These are phyloP conservation scores for Hortiboletus flavorubellus DNA, from an alignment of 768 basidiomycete genomes.

Conservation along the genomic window DNA sequence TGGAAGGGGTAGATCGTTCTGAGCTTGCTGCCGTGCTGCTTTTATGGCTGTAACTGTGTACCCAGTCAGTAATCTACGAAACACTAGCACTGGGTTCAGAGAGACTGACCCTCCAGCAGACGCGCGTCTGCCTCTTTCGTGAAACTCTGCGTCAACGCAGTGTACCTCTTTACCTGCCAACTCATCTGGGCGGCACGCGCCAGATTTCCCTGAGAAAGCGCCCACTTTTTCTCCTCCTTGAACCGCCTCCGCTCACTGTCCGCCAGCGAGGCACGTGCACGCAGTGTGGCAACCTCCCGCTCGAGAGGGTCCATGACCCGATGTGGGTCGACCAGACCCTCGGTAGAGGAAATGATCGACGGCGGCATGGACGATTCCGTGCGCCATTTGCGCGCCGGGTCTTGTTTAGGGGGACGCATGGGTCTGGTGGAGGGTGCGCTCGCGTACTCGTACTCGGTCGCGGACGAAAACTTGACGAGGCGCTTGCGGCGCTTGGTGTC, in stretches of 20 bases:
- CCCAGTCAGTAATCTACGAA: constrained; percentile 7
- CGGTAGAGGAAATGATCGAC: constrained; percentile 65
- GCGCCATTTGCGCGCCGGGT: constrained; percentile 31
- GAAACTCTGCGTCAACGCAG: constrained; percentile 76
- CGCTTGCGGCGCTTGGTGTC: constrained; percentile 36
- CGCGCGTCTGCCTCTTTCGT: constrained; percentile 73
- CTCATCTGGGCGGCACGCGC: constrained; percentile 76
- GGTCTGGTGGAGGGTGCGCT: constrained; percentile 23
- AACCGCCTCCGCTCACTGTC: constrained; percentile 80
- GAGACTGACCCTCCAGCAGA: constrained; percentile 54
- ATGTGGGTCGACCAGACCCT: constrained; percentile 59
- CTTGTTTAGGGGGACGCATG: constrained; percentile 26
- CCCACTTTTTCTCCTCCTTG: constrained; percentile 89
- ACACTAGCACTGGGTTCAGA: neutral
- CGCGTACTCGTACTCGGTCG: constrained; percentile 37
- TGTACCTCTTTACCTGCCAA: constrained; percentile 81
- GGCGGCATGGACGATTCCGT: constrained; percentile 39
- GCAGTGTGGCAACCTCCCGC: constrained; percentile 70
- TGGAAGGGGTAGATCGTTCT: constrained; percentile 10
- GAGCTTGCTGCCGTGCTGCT: constrained; percentile 17
- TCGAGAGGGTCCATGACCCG: constrained; percentile 61
- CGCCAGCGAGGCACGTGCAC: constrained; percentile 74
- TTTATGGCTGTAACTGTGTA: constrained; percentile 27
- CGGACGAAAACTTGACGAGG: constrained; percentile 45
- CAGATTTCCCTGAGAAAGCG: constrained; percentile 69